Base-by-base conservation (phyloP, 2,329 filamentous ascomycete genomes). In the Dactylellina parvicollis region DNA sequence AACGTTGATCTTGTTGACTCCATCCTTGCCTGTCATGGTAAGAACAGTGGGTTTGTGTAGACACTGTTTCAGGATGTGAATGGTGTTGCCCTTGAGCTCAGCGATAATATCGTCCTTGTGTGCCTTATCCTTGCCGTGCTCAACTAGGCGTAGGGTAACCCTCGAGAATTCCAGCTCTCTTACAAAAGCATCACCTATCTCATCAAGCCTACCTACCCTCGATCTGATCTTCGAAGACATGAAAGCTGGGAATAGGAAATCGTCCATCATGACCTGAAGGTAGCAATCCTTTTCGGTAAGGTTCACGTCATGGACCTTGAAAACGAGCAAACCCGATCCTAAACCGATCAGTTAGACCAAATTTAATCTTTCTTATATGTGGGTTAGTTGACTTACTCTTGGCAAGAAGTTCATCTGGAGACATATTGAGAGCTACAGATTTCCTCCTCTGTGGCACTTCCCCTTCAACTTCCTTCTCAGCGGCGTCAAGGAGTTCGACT, bases 111-210 rank as follows among this genome's bases (percentile, higher is more conserved):
- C 84, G 44, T 96, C 89, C 57, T 90, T 87, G 66, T 90, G 86
- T 57, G 82, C 81, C 14, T 86, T 82, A 40, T 85, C 88, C 75
- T 89, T 88, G 77, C 87, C 87, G 76, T 96, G 92, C 78, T 94
- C 90, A 44, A 92, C 88, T 50, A 97, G 85, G 66, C 92, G 91
- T 75, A 99, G 85, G 0, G 93, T 98, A 69, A 99, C 88, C 76
- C 90, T 91, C 2, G 95, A 99, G 77, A 97, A 93, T 76, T 99
- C 96, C n/a, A 99, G 85, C 81, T 99, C 95, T 74, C 95, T 92
- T 72, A 99, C 91, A 81, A 99, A 92, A 60, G 92, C 95, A 81
- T 99, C 95, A 52, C 94, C 93, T 78, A 86, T 92, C 81, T 99
- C 95, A 77, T 95, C 91, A 80, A 98, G 92, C 57, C 87, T 90